phyloP scores from a whole-genome alignment of 225 moss, liverwort and hornwort genomes.

The Physcomitrium patens region DNA sequence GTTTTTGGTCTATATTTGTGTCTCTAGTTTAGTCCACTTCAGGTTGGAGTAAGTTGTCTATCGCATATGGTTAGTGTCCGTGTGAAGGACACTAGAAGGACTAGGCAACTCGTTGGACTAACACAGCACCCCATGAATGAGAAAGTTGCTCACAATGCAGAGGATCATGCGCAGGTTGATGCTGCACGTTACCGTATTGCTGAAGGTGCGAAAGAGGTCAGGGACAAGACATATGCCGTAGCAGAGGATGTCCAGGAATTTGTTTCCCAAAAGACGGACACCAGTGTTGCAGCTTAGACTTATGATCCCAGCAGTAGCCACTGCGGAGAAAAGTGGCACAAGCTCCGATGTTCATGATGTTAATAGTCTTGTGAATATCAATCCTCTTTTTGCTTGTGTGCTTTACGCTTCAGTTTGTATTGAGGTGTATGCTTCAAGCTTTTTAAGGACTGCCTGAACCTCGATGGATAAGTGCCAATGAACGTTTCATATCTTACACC shows the following conservation, averaged over 20 bases:
- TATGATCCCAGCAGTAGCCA: neutral
- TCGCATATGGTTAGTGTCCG: neutral
- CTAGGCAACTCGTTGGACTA: neutral
- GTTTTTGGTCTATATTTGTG: no score
- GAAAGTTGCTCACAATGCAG: neutral
- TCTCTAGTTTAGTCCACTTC: neutral
- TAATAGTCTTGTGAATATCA: conserved; percentile 10
- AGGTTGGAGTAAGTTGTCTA: neutral
- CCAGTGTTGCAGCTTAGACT: conserved; percentile 44
- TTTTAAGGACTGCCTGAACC: no score
- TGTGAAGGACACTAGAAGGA: neutral
- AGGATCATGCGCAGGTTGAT: conserved; percentile 39
- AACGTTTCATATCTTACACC: no score
- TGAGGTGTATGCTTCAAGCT: no score
- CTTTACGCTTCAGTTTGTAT: no score
- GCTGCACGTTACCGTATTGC: conserved; percentile 53
- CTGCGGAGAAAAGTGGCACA: neutral
- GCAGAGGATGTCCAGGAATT: conserved; percentile 36
- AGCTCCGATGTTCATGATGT: conserved; percentile 18
- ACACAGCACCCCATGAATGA: neutral
- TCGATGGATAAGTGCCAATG: no score
- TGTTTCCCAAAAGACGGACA: conserved; percentile 49
- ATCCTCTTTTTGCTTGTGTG: no score
- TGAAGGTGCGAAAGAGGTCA: conserved; percentile 46
- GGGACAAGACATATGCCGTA: conserved; percentile 29